Evolutionary conservation across 352 stramenopile species (phyloP), one percentile per base, ranked within the genome.

Genomic region (Peronospora tabacina): DNA sequence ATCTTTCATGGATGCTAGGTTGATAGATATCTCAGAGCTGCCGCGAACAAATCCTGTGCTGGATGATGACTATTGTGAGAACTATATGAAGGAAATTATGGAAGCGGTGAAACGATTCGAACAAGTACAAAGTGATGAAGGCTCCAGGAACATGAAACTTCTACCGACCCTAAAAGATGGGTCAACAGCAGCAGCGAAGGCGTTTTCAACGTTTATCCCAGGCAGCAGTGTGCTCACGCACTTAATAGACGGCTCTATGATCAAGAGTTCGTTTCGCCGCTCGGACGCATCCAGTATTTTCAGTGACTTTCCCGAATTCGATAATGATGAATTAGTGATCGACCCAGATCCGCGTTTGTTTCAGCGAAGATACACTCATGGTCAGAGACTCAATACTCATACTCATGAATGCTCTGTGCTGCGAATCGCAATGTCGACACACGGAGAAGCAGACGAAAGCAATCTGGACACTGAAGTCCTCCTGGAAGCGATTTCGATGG

Each of bases 401-500:
- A 60, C 66, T 5, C 66, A 78, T 19, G 77, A 86, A 40, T 90
- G 56, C 39, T 82, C 80, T 15, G 77, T 88, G 1, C 46, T 90
- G 26, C 75, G 80, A 26, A 90, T 90, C 16, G 80, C 80, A 8
- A 90, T 90, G 80, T 88, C 76, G 9, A 79, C 80, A 7, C 73
- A 69, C 20, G 71, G 66, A 43, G 72, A 87, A 26, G 55, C 51
- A 17, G 72, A 84, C 24, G 69, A 72, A 56, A 78, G 55, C 12
- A 71, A 77, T 34, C 32, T 82, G 15, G 81, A 91, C 33, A 72
- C 80, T 0, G 83, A 94, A 56, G 79, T 94, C 7, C 47, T 94
- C 2, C 39, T 94, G 9, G 83, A 94, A 61, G 83, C 83, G 2
- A 94, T 94, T 37, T 83, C 83, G 11, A 89, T 85, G 66, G 79